Evolutionary conservation across 129 eudicot species (phyloP).

Genomic region (Dittrichia graveolens): DNA sequence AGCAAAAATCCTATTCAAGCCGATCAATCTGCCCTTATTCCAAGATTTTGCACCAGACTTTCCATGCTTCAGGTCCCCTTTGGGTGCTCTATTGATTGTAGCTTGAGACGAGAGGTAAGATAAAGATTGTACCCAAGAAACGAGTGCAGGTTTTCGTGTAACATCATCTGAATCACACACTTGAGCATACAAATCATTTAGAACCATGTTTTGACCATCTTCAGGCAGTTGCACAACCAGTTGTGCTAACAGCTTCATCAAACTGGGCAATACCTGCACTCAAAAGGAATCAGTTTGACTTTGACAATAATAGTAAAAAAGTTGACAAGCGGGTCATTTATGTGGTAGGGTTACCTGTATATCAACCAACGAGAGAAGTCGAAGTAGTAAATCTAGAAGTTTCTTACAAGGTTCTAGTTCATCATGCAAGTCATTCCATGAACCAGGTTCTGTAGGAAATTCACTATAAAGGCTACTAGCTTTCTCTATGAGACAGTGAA

Average conservation of each 20-base stretch:
- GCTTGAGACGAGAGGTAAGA: conserved; percentile 76
- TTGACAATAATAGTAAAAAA: neutral
- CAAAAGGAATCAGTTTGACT: neutral
- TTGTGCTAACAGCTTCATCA: conserved; percentile 86
- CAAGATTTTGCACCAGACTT: conserved; percentile 34
- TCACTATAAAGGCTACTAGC: conserved; percentile 59
- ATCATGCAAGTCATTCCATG: conserved; percentile 66
- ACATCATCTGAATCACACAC: conserved; percentile 98
- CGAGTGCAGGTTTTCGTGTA: conserved; percentile 73
- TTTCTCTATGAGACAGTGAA: conserved; percentile 70
- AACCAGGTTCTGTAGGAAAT: conserved; percentile 41
- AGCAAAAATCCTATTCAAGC: conserved; percentile 51
- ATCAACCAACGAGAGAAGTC: conserved; percentile 73
- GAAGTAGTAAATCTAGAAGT: conserved; percentile 60
- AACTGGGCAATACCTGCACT: conserved; percentile 76
- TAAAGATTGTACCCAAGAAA: conserved; percentile 94
- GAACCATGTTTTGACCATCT: conserved; percentile 66
- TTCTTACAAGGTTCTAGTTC: conserved; percentile 82
- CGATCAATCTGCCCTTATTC: conserved; percentile 38
- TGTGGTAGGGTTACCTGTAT: conserved; percentile 56
- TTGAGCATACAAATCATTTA: conserved; percentile 73
- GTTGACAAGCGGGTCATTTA: neutral
- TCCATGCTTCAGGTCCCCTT: conserved; percentile 20
- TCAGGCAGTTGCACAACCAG: conserved; percentile 61
- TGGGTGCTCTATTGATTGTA: conserved; percentile 31